phyloP scores from a whole-genome alignment of 1,139 yeast species.

The Saccharomyces hybrid region DNA sequence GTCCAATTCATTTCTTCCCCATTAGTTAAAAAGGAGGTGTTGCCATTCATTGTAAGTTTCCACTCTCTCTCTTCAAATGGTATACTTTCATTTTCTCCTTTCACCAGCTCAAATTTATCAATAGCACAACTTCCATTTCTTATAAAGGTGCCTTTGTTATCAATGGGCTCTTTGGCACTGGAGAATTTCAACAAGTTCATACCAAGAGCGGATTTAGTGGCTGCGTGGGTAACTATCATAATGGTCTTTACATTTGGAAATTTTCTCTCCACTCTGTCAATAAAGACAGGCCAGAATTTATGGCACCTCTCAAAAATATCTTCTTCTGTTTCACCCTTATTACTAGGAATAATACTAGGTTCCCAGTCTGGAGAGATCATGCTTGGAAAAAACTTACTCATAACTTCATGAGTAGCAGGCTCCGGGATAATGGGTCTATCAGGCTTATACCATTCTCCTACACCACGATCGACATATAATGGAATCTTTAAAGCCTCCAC shows the following conservation, averaged over 20 bases:
- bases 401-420: slow-evolving; percentile 48
- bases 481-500: slow-evolving; percentile 47
- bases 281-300: slow-evolving; percentile 42
- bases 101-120: slow-evolving; percentile 39
- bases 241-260: slow-evolving; percentile 49
- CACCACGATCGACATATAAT: slow-evolving; percentile 60
- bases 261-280: slow-evolving; percentile 44
- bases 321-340: slow-evolving; percentile 56
- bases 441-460: slow-evolving; percentile 62
- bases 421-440: slow-evolving; percentile 45
- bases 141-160: slow-evolving; percentile 41
- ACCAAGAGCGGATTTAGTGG: slow-evolving; percentile 71
- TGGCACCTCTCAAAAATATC: slow-evolving; percentile 51
- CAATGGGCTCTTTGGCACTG: slow-evolving; percentile 39
- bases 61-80: slow-evolving; percentile 35
- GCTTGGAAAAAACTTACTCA: slow-evolving; percentile 44
- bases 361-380: slow-evolving; percentile 40
- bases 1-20: slow-evolving; percentile 96
- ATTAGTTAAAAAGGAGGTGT: slow-evolving; percentile 51
- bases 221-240: slow-evolving; percentile 70
- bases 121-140: slow-evolving; percentile 50
- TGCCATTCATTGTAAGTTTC: slow-evolving; percentile 57
- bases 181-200: slow-evolving; percentile 49
- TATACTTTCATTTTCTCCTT: background rate
- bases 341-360: slow-evolving; percentile 46